These are phyloP conservation scores for Lachancea sp. DNA, from an alignment of 805 yeast species.

Conservation along the genomic window DNA sequence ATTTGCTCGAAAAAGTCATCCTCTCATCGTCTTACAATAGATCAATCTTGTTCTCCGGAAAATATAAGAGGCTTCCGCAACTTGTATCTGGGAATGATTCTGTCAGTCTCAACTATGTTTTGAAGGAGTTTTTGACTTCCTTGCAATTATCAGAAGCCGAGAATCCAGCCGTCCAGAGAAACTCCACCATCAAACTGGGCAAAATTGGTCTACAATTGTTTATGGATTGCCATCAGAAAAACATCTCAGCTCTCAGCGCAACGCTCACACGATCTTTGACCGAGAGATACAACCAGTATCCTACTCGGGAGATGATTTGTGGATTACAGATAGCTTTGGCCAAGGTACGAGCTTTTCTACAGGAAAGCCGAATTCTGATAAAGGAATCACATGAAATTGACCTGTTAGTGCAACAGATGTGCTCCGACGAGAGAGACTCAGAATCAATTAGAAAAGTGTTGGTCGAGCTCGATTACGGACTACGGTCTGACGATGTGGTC, in stretches of 20 bases:
- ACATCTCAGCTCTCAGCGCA: slow-evolving; percentile 20
- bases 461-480: slow-evolving; percentile 21
- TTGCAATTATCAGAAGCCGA: slow-evolving; percentile 19
- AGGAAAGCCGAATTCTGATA: slow-evolving; percentile 14
- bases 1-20: slow-evolving; percentile 19
- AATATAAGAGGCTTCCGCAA: slow-evolving; percentile 21
- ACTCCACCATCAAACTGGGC: slow-evolving; percentile 17
- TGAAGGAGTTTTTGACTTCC: slow-evolving; percentile 19
- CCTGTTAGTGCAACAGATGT: slow-evolving; percentile 15
- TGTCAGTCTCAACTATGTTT: slow-evolving; percentile 15
- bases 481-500: slow-evolving; percentile 27
- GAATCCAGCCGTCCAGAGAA: slow-evolving; percentile 3
- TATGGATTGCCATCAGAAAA: slow-evolving; percentile 17
- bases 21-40: slow-evolving; percentile 20
- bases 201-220: slow-evolving; percentile 26
- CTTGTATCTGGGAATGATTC: slow-evolving; percentile 20
- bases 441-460: slow-evolving; percentile 18
- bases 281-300: slow-evolving; percentile 17
- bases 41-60: slow-evolving; percentile 21
- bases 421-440: slow-evolving; percentile 14
- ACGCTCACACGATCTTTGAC: slow-evolving; percentile 15
- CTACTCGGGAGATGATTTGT: slow-evolving; percentile 12
- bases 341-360: slow-evolving; percentile 14
- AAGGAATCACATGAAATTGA: slow-evolving; percentile 14
- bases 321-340: slow-evolving; percentile 16